Percentiles rank a stretch among this genome's conserved stretches.
Conservation (phyloP, 352 stramenopile genomes). For the Phytophthora fragariae region DNA sequence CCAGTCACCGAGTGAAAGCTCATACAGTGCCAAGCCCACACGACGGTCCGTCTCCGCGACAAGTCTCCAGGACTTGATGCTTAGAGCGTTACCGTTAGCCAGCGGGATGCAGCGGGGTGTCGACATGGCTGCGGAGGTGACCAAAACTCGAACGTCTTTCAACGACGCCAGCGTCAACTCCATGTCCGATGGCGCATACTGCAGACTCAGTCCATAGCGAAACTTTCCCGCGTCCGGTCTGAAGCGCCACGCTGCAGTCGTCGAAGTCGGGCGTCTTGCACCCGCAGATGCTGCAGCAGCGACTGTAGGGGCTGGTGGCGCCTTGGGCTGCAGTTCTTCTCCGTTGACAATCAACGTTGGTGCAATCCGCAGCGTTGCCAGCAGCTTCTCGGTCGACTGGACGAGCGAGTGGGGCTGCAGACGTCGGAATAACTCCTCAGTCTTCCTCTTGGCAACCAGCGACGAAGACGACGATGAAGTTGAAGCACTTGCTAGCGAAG, state of each 20-base stretch:
- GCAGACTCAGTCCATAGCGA: constrained; percentile 45
- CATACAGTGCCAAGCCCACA: constrained; percentile 62
- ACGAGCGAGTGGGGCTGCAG: constrained; percentile 64
- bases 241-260: constrained; percentile 26
- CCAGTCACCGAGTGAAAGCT: constrained; percentile 50
- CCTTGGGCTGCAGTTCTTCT: constrained; percentile 32
- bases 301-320: constrained; percentile 20
- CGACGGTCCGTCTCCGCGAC: constrained; percentile 47
- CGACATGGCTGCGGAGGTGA: constrained; percentile 19
- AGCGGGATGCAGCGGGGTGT: constrained; percentile 17
- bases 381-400: constrained; percentile 60
- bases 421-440: constrained; percentile 59
- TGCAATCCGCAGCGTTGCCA: constrained; percentile 38
- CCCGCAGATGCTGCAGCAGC: constrained; percentile 18
- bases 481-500: constrained; percentile 1
- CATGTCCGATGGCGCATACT: constrained; percentile 34
- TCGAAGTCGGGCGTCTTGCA: background rate
- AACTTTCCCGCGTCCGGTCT: constrained; percentile 39
- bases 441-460: constrained; percentile 42
- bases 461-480: background rate
- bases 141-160: constrained; percentile 32
- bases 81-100: constrained; percentile 27
- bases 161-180: constrained; percentile 42
- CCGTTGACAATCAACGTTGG: constrained; percentile 52
- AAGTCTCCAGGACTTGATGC: constrained; percentile 43